Evolutionary conservation across 371 early-diverging fungal species (phyloP), one percentile per base, ranked within the genome.

Genomic region (Zopfochytrium polystomum): DNA sequence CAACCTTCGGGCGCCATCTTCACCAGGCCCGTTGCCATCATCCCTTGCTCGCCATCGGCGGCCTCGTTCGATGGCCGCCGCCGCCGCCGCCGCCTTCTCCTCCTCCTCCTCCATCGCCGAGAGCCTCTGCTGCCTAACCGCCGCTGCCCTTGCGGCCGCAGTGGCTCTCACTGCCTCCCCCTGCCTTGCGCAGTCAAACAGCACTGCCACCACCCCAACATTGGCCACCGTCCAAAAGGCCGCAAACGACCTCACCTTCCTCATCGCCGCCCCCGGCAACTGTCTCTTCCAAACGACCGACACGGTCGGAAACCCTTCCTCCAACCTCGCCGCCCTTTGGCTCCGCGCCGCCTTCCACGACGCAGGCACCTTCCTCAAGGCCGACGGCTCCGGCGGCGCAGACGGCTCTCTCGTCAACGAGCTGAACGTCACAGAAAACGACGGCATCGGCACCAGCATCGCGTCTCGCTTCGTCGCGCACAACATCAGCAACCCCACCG

Each of bases 241-340:
- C 42, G 42, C 42, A n/a, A 42, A n/a, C n/a, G 42, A 42, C n/a
- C 42, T 42, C n/a, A n/a, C n/a, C 11, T 42, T 42, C n/a, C n/a
- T 42, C 13, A 42, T 42, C 11, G 11, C 42, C 11, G 42, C 42
- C 13, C 42, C 42, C 11, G 42, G 42, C 42, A 42, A 42, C n/a
- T 42, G 42, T 42, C 42, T 42, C 25, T 35, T 42, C n/a, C 42
- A 42, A 42, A 42, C n/a, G 42, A 48, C 48, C 22, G 48, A 11
- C 22, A 18, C 55, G 35, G 22, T 7, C 6, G 55, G 38, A 20
- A n/a, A n/a, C 32, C 71, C 68, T 0, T 67, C 67, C 18, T 20
- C 54, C 22, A 71, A 71, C 57, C 23, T 74, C 42, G 74, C 74
- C 6, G 74, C 74, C 38, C 55, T 71, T 22, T 74, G 74, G 74